A percentile compares a stretch with the other conserved stretches of the same genome.
phyloP scores from a whole-genome alignment of 257 asterid species.

The Lycium ferocissimum region DNA sequence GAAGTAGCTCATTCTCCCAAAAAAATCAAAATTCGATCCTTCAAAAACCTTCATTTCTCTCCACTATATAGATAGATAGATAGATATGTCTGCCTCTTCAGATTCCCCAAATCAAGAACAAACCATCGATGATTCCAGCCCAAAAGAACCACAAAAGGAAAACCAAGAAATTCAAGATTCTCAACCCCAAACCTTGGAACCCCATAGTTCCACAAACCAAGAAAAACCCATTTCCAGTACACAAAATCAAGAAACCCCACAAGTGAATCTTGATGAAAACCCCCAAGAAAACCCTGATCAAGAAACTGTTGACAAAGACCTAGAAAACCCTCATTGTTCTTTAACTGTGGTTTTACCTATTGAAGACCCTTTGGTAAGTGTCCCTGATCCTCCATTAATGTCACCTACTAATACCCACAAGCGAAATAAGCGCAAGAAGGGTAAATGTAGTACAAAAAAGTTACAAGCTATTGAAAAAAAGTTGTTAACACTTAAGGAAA shows the following conservation, averaged over 20 bases:
- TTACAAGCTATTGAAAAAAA: conserved; percentile 62
- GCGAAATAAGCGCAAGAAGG: conserved; percentile 61
- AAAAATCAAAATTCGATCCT: conserved; percentile 11
- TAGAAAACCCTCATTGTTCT: conserved; percentile 35
- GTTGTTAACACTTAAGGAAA: conserved; percentile 46
- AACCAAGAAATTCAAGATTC: background rate
- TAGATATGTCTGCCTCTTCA: background rate
- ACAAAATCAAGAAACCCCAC: conserved; percentile 27
- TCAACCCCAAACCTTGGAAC: conserved; percentile 39
- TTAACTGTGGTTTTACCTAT: conserved; percentile 35
- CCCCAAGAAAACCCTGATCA: conserved; percentile 40
- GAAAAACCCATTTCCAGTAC: conserved; percentile 7
- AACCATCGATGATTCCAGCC: background rate
- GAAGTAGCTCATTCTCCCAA: background rate
- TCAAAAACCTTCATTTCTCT: background rate
- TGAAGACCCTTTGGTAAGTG: conserved; percentile 28
- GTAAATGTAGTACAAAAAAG: conserved; percentile 50
- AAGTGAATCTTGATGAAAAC: conserved; percentile 23
- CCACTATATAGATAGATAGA: no score
- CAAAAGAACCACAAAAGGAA: background rate
- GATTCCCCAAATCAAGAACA: background rate
- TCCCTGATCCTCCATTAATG: conserved; percentile 35
- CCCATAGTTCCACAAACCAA: conserved; percentile 25
- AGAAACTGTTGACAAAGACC: conserved; percentile 24
- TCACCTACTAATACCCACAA: conserved; percentile 40